A percentile compares a stretch with the other conserved stretches of the same genome.
Evolutionary conservation across 495 filamentous ascomycete genomes (phyloP).

Genomic region (Penicillium arizonense): DNA sequence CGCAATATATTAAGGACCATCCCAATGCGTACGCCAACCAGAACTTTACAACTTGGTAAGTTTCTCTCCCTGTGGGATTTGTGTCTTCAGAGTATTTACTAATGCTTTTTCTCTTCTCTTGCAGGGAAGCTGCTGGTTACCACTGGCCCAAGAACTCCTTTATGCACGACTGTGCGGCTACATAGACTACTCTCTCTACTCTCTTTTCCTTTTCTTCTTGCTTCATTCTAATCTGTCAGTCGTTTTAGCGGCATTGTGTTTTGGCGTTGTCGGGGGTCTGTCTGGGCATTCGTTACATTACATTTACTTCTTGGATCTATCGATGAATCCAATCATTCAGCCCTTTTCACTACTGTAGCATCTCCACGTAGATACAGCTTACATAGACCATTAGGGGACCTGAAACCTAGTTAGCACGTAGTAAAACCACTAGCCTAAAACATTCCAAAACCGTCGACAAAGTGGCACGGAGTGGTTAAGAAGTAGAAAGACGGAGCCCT

Average conservation of each 20-base stretch:
- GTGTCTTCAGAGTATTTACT: background rate
- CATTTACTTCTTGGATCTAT: slow-evolving; percentile 1
- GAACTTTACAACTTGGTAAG: slow-evolving; percentile 57
- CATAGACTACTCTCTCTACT: background rate
- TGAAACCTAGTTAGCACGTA: no score
- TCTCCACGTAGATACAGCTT: no score
- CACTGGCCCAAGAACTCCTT: slow-evolving; percentile 50
- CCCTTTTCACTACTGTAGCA: background rate
- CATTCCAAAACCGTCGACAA: no score
- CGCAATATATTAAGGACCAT: slow-evolving; percentile 67
- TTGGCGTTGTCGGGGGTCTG: slow-evolving; percentile 25
- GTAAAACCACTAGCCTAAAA: no score
- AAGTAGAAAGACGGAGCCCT: no score
- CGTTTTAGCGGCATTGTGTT: slow-evolving; percentile 38
- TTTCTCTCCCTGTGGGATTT: background rate
- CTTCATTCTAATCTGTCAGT: slow-evolving; percentile 8
- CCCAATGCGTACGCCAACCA: slow-evolving; percentile 60
- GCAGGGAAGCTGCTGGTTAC: slow-evolving; percentile 38
- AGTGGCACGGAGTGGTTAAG: no score
- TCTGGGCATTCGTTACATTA: slow-evolving; percentile 7
- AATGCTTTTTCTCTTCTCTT: background rate
- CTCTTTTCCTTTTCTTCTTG: slow-evolving; percentile 7
- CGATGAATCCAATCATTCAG: slow-evolving; percentile 3
- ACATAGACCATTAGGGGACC: no score
- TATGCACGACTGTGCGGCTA: slow-evolving; percentile 40